Conservation (phyloP, 805 yeast genomes). For the Torulaspora franciscae region DNA sequence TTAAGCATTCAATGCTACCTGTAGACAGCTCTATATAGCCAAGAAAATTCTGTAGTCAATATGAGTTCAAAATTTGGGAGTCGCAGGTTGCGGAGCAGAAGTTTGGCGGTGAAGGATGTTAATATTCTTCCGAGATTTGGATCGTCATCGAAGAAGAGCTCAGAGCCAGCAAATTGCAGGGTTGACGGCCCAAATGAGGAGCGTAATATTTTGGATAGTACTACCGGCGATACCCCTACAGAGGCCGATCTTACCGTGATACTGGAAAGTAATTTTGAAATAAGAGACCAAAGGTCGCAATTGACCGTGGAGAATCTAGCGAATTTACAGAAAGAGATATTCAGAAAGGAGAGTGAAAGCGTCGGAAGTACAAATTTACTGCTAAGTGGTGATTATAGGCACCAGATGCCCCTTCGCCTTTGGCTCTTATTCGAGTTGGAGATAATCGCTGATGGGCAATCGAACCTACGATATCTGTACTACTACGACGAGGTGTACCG, state of each 20-base stretch:
- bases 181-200: neutral
- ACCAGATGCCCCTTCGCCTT: conserved; percentile 14
- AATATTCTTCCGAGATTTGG: neutral
- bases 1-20: too few species aligned
- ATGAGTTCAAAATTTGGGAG: neutral
- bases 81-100: neutral
- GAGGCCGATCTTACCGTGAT: conserved; percentile 3
- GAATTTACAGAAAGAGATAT: conserved; percentile 21
- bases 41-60: neutral
- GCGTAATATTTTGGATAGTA: neutral
- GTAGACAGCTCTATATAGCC: too few species aligned
- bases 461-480: conserved; percentile 30
- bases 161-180: too few species aligned
- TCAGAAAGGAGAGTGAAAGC: conserved; percentile 14
- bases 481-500: conserved; percentile 27
- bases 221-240: neutral
- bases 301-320: conserved; percentile 21
- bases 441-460: conserved; percentile 20
- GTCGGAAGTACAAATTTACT: conserved; percentile 20
- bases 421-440: conserved; percentile 36
- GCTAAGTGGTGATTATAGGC: conserved; percentile 17
- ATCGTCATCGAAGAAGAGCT: too few species aligned
- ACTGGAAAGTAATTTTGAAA: conserved; percentile 8
- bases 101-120: conserved; percentile 1
- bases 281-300: neutral